A percentile compares a stretch with the other conserved stretches of the same genome.
Conservation (phyloP, 805 yeast genomes). For the Wickerhamomyces silvicola region DNA sequence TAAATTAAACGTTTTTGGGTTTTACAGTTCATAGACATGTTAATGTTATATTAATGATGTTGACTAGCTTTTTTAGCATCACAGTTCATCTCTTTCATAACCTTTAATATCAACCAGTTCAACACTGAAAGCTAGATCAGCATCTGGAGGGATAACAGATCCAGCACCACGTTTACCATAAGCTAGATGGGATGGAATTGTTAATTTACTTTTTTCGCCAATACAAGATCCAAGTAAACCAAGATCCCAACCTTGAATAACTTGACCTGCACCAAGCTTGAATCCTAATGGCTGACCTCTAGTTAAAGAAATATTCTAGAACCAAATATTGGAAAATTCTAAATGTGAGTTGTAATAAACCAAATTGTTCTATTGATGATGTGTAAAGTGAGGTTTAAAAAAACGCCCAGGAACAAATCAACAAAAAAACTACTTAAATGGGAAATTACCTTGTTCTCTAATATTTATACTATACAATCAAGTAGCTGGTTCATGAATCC, state of each 20-base stretch:
- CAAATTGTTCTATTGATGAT: no score
- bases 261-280: conserved; percentile 10
- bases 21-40: no score
- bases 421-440: no score
- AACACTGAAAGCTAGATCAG: conserved; percentile 63
- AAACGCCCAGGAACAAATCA: no score
- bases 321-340: no score
- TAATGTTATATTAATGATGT: no score
- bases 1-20: no score
- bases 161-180: conserved; percentile 77
- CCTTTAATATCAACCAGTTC: conserved; percentile 55
- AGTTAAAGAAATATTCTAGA: conserved; percentile 47
- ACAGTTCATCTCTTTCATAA: conserved; percentile 18
- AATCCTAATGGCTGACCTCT: conserved; percentile 67
- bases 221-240: conserved; percentile 56
- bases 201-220: conserved; percentile 76
- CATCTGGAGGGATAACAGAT: conserved; percentile 69
- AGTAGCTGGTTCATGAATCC: conserved; percentile 9
- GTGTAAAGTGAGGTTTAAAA: no score
- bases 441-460: no score
- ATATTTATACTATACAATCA: no score
- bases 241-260: neutral
- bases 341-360: no score
- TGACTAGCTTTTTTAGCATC: no score
- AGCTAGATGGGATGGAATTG: conserved; percentile 72